Conservation (phyloP, 331 rosid species). For the Rhamnella rubrinervis region DNA sequence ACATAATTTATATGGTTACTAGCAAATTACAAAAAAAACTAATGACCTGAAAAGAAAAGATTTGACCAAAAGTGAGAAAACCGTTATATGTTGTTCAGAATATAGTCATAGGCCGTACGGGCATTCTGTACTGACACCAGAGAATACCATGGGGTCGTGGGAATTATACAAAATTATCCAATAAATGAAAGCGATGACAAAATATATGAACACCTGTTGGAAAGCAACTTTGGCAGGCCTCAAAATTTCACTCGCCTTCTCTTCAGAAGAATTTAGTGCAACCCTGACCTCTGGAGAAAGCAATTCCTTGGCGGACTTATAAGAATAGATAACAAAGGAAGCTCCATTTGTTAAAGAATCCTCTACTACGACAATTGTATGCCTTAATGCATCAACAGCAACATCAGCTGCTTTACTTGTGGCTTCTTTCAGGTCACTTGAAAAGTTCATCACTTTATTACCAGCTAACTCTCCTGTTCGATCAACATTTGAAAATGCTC, state of each 20-base stretch:
- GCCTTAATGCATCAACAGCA: constrained; percentile 64
- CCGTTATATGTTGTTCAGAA: not conserved
- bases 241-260: constrained; percentile 52
- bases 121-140: constrained; percentile 7
- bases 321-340: constrained; percentile 58
- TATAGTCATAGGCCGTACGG: not conserved
- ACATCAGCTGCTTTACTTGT: constrained; percentile 50
- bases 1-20: not conserved
- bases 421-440: constrained; percentile 56
- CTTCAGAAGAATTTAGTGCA: constrained; percentile 60
- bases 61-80: not conserved
- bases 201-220: constrained; percentile 50
- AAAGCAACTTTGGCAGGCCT: constrained; percentile 60
- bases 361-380: constrained; percentile 53
- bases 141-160: constrained; percentile 7
- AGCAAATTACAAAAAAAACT: not conserved
- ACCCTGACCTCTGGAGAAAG: constrained; percentile 69
- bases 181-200: not conserved
- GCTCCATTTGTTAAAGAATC: constrained; percentile 61
- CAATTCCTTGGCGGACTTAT: constrained; percentile 69
- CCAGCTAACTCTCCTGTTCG: constrained; percentile 61
- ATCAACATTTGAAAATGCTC: constrained; percentile 56
- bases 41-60: not conserved
- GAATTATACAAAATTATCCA: constrained; percentile 7
- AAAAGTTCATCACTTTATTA: constrained; percentile 47